These are phyloP conservation scores for Lojkania enalia DNA, from an alignment of 2,329 filamentous ascomycete genomes.

Conservation along the genomic window DNA sequence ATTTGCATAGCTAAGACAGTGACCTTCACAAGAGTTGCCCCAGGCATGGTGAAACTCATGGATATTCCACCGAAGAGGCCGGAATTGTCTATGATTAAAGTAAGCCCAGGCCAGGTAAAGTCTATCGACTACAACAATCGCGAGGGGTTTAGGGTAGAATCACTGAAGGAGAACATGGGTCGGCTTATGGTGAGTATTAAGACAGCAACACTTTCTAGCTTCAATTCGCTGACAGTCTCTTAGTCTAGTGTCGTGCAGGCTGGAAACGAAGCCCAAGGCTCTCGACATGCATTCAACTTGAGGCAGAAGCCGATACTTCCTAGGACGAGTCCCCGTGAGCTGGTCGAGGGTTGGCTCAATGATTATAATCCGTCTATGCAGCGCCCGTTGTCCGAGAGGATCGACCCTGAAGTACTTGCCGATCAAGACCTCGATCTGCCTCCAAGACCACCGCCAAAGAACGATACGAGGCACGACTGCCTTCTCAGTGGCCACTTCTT, in stretches of 20 bases:
- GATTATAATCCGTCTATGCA: constrained; percentile 20
- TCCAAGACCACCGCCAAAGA: constrained; percentile 8
- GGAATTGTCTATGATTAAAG: too few relatives aligned
- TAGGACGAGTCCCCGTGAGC: constrained; percentile 15
- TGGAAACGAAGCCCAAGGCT: not conserved
- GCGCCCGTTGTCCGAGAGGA: constrained; percentile 19
- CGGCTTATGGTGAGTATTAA: too few relatives aligned
- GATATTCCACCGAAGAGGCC: too few relatives aligned
- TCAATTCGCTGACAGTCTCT: too few relatives aligned
- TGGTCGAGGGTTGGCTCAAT: constrained; percentile 24
- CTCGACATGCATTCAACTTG: not conserved
- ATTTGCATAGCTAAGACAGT: too few relatives aligned
- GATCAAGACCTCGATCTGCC: constrained; percentile 25
- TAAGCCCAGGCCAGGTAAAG: too few relatives aligned
- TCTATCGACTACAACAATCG: too few relatives aligned
- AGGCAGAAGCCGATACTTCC: not conserved
- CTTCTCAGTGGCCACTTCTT: constrained; percentile 27
- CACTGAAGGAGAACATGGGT: too few relatives aligned
- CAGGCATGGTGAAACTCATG: too few relatives aligned
- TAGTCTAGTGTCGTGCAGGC: not conserved
- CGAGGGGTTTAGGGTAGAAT: too few relatives aligned
- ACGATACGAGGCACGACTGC: constrained; percentile 20
- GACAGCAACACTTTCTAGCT: too few relatives aligned
- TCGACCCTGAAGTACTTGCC: constrained; percentile 22
- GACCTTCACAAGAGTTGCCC: too few relatives aligned